These are phyloP conservation scores for Sclerotinia spermophila DNA, from an alignment of 2,329 filamentous ascomycete genomes.

Conservation along the genomic window DNA sequence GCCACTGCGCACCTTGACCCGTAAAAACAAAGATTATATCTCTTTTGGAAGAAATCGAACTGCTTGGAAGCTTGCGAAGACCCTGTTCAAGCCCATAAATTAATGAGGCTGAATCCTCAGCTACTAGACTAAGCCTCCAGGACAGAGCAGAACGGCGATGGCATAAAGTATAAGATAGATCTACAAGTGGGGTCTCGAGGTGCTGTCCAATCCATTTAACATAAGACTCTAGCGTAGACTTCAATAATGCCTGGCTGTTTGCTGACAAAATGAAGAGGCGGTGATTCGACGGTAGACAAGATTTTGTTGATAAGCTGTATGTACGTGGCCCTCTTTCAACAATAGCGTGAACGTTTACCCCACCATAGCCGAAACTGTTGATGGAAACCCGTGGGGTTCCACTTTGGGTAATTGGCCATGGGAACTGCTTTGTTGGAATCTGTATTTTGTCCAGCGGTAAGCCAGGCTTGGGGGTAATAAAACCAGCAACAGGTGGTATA, in stretches of 20 bases:
- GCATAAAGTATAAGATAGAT: background rate
- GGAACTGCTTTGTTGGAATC: background rate
- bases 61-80: no score
- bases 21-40: slow-evolving; percentile 28
- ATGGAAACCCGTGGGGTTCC: slow-evolving; percentile 23
- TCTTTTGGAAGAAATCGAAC: no score
- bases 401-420: slow-evolving; percentile 27
- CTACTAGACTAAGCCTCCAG: background rate
- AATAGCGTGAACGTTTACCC: slow-evolving; percentile 27
- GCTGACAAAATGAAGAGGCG: no score
- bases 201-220: no score
- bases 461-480: slow-evolving; percentile 35
- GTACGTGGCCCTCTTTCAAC: slow-evolving; percentile 15
- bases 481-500: slow-evolving; percentile 34
- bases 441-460: background rate
- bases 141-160: background rate
- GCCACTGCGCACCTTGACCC: slow-evolving; percentile 35
- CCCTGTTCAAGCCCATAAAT: no score
- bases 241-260: no score
- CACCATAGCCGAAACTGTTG: slow-evolving; percentile 33
- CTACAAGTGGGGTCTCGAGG: background rate
- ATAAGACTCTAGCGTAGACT: no score
- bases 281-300: no score
- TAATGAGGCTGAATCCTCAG: no score
- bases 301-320: no score